Evolutionary conservation across 768 basidiomycete species (phyloP).

Genomic region (Phylloporus sp.): DNA sequence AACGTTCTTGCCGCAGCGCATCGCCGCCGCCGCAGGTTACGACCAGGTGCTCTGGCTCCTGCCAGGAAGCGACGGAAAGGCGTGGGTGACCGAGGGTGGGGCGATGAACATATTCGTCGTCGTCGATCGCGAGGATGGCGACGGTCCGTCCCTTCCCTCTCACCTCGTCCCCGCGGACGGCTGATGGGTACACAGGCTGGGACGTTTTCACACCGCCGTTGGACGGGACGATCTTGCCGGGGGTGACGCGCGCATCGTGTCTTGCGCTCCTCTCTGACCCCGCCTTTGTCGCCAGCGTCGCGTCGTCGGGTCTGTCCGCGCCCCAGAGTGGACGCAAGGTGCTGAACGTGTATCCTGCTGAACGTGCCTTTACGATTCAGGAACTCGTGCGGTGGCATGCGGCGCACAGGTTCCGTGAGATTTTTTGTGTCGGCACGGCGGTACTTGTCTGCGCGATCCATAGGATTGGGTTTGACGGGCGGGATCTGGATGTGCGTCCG

Average conservation of each 20-base stretch:
- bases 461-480: constrained; percentile 68
- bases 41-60: constrained; percentile 78
- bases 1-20: constrained; percentile 58
- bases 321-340: no score
- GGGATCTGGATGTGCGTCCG: constrained; percentile 48
- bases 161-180: not conserved
- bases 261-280: constrained; percentile 69
- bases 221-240: constrained; percentile 89
- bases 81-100: constrained; percentile 56
- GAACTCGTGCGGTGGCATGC: constrained; percentile 54
- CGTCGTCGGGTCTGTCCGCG: no score
- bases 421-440: constrained; percentile 84
- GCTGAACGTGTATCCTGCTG: constrained; percentile 42
- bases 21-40: constrained; percentile 65
- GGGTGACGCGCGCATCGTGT: constrained; percentile 86
- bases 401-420: constrained; percentile 69
- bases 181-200: constrained; percentile 40
- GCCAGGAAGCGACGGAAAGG: constrained; percentile 38
- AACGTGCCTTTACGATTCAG: constrained; percentile 55
- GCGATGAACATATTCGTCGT: constrained; percentile 82
- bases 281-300: constrained; percentile 30
- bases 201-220: constrained; percentile 88
- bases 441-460: constrained; percentile 71
- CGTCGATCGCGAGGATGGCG: constrained; percentile 52
- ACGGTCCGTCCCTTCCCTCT: constrained; percentile 30